These are phyloP conservation scores for Cladophialophora psammophila DNA, from an alignment of 2,329 filamentous ascomycete genomes.

Conservation along the genomic window DNA sequence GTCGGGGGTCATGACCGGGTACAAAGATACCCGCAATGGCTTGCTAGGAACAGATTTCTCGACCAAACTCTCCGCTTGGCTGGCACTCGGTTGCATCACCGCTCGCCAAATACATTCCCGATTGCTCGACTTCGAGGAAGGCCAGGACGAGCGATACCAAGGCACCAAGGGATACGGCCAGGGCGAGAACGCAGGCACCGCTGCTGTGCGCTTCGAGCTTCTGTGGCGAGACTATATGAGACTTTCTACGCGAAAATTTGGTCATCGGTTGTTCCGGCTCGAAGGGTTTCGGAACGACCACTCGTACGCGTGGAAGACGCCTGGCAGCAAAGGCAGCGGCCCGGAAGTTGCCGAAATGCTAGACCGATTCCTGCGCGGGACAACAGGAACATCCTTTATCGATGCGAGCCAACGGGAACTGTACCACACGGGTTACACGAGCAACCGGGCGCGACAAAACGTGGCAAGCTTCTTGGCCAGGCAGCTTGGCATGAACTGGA, in stretches of 20 bases:
- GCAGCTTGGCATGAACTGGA: slow-evolving; percentile 78
- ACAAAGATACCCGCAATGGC: slow-evolving; percentile 75
- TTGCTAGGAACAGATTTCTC: slow-evolving; percentile 74
- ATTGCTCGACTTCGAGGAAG: slow-evolving; percentile 74
- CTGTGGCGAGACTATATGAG: slow-evolving; percentile 85
- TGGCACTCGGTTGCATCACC: slow-evolving; percentile 75
- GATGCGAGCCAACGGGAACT: slow-evolving; percentile 80
- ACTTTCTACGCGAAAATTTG: slow-evolving; percentile 75
- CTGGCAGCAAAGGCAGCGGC: slow-evolving; percentile 26
- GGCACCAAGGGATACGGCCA: slow-evolving; percentile 66
- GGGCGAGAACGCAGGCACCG: slow-evolving; percentile 76
- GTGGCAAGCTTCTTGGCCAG: slow-evolving; percentile 77
- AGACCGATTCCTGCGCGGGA: slow-evolving; percentile 68
- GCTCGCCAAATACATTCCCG: slow-evolving; percentile 74
- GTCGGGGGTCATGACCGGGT: slow-evolving; percentile 66
- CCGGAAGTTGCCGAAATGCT: slow-evolving; percentile 56
- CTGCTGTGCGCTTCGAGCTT: slow-evolving; percentile 73
- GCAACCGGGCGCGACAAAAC: slow-evolving; percentile 77
- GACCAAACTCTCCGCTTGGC: slow-evolving; percentile 77
- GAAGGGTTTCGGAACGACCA: slow-evolving; percentile 67
- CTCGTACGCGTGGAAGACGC: slow-evolving; percentile 59
- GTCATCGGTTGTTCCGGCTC: slow-evolving; percentile 67
- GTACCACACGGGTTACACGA: slow-evolving; percentile 77
- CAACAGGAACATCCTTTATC: slow-evolving; percentile 77
- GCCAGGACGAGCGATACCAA: slow-evolving; percentile 51